Evolutionary conservation across 2,329 filamentous ascomycete species (phyloP), one percentile per base, ranked within the genome.

Genomic region (Helotiales sp.): DNA sequence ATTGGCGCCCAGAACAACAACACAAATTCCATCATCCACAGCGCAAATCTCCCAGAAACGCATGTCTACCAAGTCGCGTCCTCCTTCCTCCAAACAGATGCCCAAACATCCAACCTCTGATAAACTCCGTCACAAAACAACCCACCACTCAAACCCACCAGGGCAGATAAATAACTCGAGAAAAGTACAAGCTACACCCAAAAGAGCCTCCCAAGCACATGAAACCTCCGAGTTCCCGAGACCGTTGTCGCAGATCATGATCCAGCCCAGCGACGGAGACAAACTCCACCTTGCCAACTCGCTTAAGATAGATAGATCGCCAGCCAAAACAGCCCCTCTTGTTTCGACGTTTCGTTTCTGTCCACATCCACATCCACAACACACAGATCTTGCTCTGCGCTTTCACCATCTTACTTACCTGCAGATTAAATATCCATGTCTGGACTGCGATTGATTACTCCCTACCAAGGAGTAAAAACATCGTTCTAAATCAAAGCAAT

Each of bases 341-440:
- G 54, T 26, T 57, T 57, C 32, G 54, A 57, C 32, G 54, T 57
- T 57, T 57, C 54, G 54, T 40, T 40, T 37, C 54, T 57, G 20
- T 6, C 30, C 8, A 22, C n/a, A 15, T 40, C n/a, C 30, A 13
- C 32, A 10, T 28, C 24, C 45, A 20, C 45, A 45, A 45, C 15
- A 10, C 5, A 8, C 40, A n/a, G 17, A 6, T 7, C 28, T 28
- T 52, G 2, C 11, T 3, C 17, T 24, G n/a, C 26, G 22, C n/a
- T 5, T 30, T 52, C 22, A 52, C 20, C 49, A 15, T 30, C 28
- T 13, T 24, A 22, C 47, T 8, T n/a, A 28, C 24, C 17, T 52
- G 15, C n/a, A 32, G 4, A 32, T 6, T 22, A 11, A n/a, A n/a
- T n/a, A n/a, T n/a, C n/a, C n/a, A n/a, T n/a, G n/a, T n/a, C n/a